A percentile compares a stretch with the other conserved stretches of the same genome.
Evolutionary conservation across 2,329 filamentous ascomycete species (phyloP).

Genomic region (Claviceps humidiphila): DNA sequence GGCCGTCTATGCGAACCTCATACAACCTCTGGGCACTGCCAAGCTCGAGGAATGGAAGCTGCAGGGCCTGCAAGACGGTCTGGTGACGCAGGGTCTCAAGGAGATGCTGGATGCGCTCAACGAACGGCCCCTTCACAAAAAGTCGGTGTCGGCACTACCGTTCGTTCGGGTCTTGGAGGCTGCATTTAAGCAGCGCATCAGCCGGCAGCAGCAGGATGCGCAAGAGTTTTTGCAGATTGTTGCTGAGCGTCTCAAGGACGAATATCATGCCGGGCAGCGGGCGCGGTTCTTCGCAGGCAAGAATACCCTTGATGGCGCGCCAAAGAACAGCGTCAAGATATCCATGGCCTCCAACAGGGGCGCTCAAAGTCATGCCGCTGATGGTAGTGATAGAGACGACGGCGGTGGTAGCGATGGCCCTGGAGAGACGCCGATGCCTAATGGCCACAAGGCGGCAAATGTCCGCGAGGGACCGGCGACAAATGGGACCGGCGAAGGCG

Average conservation of each 20-base stretch:
- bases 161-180: conserved; percentile 76
- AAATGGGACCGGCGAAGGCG: background rate
- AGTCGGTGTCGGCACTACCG: conserved; percentile 76
- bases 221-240: conserved; percentile 95
- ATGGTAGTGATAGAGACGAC: conserved; percentile 11
- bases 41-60: conserved; percentile 45
- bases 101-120: conserved; percentile 86
- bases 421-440: background rate
- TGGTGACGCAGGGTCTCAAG: conserved; percentile 79
- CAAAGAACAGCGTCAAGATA: background rate
- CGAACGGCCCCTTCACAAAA: conserved; percentile 83
- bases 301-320: conserved; percentile 12
- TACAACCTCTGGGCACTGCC: conserved; percentile 29
- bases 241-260: conserved; percentile 80
- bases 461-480: background rate
- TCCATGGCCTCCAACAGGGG: background rate
- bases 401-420: conserved; percentile 9
- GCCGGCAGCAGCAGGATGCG: conserved; percentile 89
- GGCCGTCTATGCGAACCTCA: conserved; percentile 57
- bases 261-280: conserved; percentile 75
- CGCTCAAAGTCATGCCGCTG: conserved; percentile 10
- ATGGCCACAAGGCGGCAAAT: background rate
- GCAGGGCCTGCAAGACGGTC: conserved; percentile 59
- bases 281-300: conserved; percentile 47
- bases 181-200: conserved; percentile 83